Percentiles rank a stretch among this genome's conserved stretches.
Evolutionary conservation across 768 basidiomycete genomes (phyloP).

Genomic region (Lentinula guzmanii): DNA sequence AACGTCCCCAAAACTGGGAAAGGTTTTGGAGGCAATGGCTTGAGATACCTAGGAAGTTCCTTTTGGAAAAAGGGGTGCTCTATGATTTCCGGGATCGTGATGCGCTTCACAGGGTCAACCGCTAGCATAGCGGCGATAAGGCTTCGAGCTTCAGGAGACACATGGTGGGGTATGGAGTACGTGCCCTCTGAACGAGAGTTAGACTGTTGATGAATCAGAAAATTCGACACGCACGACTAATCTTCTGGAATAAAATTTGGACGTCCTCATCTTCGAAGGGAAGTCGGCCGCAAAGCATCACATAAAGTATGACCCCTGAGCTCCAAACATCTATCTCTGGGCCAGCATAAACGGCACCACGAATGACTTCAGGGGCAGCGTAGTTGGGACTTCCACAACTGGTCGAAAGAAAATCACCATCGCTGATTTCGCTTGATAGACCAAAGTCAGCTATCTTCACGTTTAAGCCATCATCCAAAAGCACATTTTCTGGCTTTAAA

Average conservation of each 20-base stretch:
- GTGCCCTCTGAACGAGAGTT: conserved; percentile 57
- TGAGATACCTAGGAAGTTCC: conserved; percentile 83
- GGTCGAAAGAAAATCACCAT: conserved; percentile 95
- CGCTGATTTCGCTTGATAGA: conserved; percentile 90
- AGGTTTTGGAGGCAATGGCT: conserved; percentile 70
- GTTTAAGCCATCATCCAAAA: conserved; percentile 78
- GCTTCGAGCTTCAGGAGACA: conserved; percentile 70
- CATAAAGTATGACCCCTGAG: conserved; percentile 97
- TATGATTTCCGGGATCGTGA: conserved; percentile 88
- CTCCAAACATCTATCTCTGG: conserved; percentile 99
- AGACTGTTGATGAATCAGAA: neutral
- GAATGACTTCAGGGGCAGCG: conserved; percentile 96
- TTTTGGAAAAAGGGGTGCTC: conserved; percentile 86
- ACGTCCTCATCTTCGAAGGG: conserved; percentile 99
- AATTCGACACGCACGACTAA: conserved; percentile 61
- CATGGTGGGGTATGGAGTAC: conserved; percentile 78
- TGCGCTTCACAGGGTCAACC: conserved; percentile 92
- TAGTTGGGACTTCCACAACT: conserved; percentile 99
- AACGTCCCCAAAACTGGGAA: conserved; percentile 74
- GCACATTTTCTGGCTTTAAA: conserved; percentile 94
- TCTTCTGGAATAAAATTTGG: conserved; percentile 88
- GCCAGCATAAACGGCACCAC: conserved; percentile 91
- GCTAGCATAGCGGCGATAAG: conserved; percentile 88
- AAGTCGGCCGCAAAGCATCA: conserved; percentile 91
- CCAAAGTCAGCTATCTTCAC: conserved; percentile 99